Evolutionary conservation across 768 basidiomycete species (phyloP), one percentile per base, ranked within the genome.

Genomic region (Trametes gibbosa): DNA sequence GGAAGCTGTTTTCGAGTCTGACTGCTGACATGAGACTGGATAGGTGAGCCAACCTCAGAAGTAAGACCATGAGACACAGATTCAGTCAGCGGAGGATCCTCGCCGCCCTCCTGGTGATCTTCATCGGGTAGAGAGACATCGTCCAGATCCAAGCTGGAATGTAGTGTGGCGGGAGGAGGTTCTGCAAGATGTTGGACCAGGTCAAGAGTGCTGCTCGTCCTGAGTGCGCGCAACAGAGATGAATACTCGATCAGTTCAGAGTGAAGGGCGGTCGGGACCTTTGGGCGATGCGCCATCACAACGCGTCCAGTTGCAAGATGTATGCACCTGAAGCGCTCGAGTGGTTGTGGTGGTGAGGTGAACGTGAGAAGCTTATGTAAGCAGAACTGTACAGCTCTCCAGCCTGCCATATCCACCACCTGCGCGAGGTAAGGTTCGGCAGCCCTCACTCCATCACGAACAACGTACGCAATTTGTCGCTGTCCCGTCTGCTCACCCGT

Each of bases 161-260:
- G 50, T 10, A 63, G 39, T 19, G 61, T n/a, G 19, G 58, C 45
- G 34, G 51, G 54, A 10, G 74, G 64, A 16, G 60, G 65, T 34
- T 59, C 68, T 1, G 76, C 71, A 40, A 87, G 73, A 55, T 87
- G 82, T 9, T 77, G 64, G 1, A 82, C 75, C 35, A 90, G 75
- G 70, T 89, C 85, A 53, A 86, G 77, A 0, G 81, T 77, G 56
- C 79, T 74, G 53, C 70, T 79, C 9, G 84, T 81, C 49, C 84
- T 77, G n/a, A 90, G 71, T 10, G 81, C 82, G 53, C 88, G 84
- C 40, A 90, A 69, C 12, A 90, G 77, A 12, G 83, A 83, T 13
- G 84, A 72, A 68, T 90, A 88, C 68, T 89, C 87, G 0, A 81
- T 76, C 46, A 90, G 75, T 66, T 90, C 89, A 27, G 77, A 76